A percentile compares a stretch with the other conserved stretches of the same genome.
These are phyloP conservation scores for Talaromyces amestolkiae DNA, from an alignment of 2,329 filamentous ascomycete species.

Conservation along the genomic window DNA sequence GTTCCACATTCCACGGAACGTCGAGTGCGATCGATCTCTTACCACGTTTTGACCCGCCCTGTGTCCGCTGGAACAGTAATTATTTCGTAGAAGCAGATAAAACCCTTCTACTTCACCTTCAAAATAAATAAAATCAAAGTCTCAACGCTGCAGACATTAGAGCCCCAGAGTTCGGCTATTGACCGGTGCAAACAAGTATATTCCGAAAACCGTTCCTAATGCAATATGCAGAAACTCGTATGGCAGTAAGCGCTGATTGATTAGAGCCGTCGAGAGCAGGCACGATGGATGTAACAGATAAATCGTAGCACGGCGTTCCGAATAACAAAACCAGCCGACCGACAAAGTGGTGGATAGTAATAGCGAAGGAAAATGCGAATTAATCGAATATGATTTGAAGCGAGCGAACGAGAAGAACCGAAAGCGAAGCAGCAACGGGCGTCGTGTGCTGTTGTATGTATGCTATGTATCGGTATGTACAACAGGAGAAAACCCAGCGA, in stretches of 20 bases:
- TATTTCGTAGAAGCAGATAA: not conserved
- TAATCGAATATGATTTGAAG: not conserved
- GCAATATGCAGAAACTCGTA: not conserved
- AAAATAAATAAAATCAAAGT: not conserved
- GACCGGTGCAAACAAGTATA: not conserved
- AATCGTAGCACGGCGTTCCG: not conserved
- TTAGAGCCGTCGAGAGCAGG: not conserved
- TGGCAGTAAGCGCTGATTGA: not conserved
- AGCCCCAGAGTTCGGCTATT: not conserved
- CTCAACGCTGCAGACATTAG: slow-evolving; percentile 6
- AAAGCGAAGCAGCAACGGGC: not conserved
- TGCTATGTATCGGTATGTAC: slow-evolving; percentile 7
- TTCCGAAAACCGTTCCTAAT: not conserved
- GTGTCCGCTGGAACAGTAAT: not conserved
- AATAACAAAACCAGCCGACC: not conserved
- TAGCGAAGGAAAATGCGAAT: not conserved
- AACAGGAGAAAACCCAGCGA: slow-evolving; percentile 5
- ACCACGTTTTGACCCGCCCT: slow-evolving; percentile 12
- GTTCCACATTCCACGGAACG: slow-evolving; percentile 20
- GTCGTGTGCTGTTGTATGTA: slow-evolving; percentile 6
- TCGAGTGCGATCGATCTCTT: not conserved
- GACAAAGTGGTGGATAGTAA: not conserved
- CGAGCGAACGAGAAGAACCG: not conserved
- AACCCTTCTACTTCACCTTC: not conserved
- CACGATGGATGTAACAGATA: not conserved